Percentiles rank a stretch among this genome's conserved stretches.
phyloP scores from a whole-genome alignment of 1,284 basidiomycete species.

The Tilletia walkeri region DNA sequence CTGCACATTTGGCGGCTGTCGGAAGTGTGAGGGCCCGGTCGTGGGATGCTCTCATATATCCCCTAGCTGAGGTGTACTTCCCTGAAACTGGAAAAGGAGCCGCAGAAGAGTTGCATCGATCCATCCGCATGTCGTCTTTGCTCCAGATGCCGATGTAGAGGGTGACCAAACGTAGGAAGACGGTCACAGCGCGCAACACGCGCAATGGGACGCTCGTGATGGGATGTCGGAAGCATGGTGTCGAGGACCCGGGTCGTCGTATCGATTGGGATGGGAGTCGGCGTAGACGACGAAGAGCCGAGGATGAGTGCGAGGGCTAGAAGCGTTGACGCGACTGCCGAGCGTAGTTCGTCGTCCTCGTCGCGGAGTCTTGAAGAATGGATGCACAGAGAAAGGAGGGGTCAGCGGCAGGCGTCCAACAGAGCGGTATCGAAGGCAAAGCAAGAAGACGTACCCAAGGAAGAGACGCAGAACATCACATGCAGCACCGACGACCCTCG shows the following conservation, averaged over 20 bases:
- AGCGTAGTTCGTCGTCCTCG: conserved; percentile 91
- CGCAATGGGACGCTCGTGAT: conserved; percentile 89
- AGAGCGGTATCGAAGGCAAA: too few species aligned
- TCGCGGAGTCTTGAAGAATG: conserved; percentile 68
- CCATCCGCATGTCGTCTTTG: conserved; percentile 61
- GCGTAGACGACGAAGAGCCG: conserved; percentile 57
- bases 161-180: conserved; percentile 65
- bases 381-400: too few species aligned
- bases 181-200: conserved; percentile 82
- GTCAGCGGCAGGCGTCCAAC: too few species aligned
- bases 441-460: too few species aligned
- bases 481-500: too few species aligned
- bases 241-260: conserved; percentile 65
- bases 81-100: conserved; percentile 80
- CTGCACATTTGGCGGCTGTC: too few species aligned
- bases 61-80: too few species aligned
- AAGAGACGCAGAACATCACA: too few species aligned
- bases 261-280: conserved; percentile 62
- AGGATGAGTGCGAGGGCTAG: conserved; percentile 79
- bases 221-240: conserved; percentile 96
- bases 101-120: conserved; percentile 73
- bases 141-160: too few species aligned
- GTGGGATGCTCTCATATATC: too few species aligned
- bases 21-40: too few species aligned
- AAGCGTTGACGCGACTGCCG: conserved; percentile 88